Evolutionary conservation across 202 grass and related monocot species (phyloP), one percentile per base, ranked within the genome.

Genomic region (Alloteropsis angusta): DNA sequence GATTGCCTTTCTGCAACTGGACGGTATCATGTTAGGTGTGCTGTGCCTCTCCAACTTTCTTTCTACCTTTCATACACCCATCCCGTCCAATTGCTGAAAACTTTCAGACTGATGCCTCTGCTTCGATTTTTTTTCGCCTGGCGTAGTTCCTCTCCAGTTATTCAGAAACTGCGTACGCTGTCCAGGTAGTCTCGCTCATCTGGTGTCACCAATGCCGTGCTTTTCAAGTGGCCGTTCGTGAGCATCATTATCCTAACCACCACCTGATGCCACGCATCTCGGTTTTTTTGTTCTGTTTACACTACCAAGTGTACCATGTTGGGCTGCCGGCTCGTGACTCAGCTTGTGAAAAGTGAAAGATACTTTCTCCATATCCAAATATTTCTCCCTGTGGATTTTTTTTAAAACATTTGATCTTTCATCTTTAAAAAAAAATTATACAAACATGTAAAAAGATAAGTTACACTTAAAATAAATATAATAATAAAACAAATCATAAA

Each of bases 131-230:
- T 41, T 86, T 25, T 55, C 25, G 6, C 56, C 35, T 32, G 18
- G 46, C 64, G 71, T 21, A 62, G 41, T 72, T 62, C 46, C 32
- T 68, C 61, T 54, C 52, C 70, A 25, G 22, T 55, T 55, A 36
- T 21, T 36, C 52, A 30, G 9, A 36, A 50, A 55, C 9, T 10
- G n/a, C n/a, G 55, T 35, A 63, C 19, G 53, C 55, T 77, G 71
- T 64, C 56, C 78, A 63, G 78, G 64, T 71, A 37, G 76, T 52
- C 53, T 19, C 49, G 63, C 9, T 9, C 65, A 46, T 45, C 41
- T 17, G 65, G 41, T 17, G 65, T 26, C 41, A 68, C 65, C 65
- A n/a, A 45, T 18, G 41, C 11, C 15, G 16, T 69, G 12, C 63
- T 46, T 84, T 42, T 70, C 65, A 43, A 61, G 54, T 21, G 34